Evolutionary conservation across 1,284 basidiomycete species (phyloP).

Genomic region (Cystobasidium slooffiae): DNA sequence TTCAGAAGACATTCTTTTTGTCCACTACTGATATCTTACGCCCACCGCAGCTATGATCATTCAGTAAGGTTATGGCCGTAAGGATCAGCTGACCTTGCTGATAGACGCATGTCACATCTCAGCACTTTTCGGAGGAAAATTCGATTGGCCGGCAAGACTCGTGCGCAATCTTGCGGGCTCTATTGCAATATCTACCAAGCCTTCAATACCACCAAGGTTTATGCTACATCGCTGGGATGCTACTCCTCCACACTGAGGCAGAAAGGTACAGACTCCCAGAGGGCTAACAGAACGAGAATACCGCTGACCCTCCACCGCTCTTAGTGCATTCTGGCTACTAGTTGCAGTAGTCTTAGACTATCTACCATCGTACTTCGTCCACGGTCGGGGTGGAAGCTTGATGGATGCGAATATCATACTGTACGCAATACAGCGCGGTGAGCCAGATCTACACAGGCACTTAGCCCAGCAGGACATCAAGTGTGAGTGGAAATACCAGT

Average conservation of each 20-base stretch:
- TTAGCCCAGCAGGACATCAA: background rate
- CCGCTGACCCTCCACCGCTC: background rate
- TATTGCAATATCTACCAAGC: conserved; percentile 22
- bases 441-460: conserved; percentile 9
- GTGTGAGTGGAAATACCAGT: background rate
- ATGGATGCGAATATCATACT: conserved; percentile 25
- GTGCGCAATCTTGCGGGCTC: conserved; percentile 3
- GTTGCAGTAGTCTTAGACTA: conserved; percentile 20
- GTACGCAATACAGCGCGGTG: conserved; percentile 16
- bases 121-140: conserved; percentile 28
- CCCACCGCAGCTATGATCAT: conserved; percentile 9
- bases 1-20: background rate
- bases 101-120: background rate
- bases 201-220: conserved; percentile 29
- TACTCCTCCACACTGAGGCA: conserved; percentile 37
- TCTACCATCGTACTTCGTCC: conserved; percentile 24
- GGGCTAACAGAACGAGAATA: background rate
- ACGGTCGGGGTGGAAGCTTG: background rate
- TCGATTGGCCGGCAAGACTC: conserved; percentile 21
- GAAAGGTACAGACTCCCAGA: conserved; percentile 20
- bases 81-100: background rate
- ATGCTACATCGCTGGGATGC: conserved; percentile 23
- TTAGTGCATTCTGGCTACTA: conserved; percentile 43
- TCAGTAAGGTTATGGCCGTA: background rate
- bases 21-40: background rate